A percentile compares a stretch with the other conserved stretches of the same genome.
phyloP scores from a whole-genome alignment of 2,329 filamentous ascomycete genomes.

The Verticillium alfalfae region DNA sequence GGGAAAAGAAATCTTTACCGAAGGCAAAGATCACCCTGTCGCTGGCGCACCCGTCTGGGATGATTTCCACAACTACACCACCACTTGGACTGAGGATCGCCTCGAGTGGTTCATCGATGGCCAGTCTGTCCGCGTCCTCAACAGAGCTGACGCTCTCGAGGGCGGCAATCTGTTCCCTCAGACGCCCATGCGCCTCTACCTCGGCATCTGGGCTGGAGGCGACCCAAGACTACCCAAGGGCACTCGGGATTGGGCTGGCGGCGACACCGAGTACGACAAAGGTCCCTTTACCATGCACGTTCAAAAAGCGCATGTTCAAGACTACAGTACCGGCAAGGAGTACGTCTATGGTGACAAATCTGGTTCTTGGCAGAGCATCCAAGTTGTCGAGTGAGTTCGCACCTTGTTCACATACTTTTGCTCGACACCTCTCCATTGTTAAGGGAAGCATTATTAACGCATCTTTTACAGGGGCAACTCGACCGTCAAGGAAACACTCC shows the following conservation, averaged over 20 bases:
- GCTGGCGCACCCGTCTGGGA: conserved; percentile 45
- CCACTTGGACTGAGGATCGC: conserved; percentile 62
- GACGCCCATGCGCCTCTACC: conserved; percentile 65
- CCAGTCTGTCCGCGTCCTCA: conserved; percentile 56
- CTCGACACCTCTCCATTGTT: background rate
- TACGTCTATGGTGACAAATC: conserved; percentile 60
- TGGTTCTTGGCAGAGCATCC: conserved; percentile 61
- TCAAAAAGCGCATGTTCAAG: conserved; percentile 49
- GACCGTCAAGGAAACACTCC: conserved; percentile 41
- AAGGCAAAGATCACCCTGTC: conserved; percentile 54
- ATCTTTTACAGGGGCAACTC: conserved; percentile 46
- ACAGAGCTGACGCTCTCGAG: conserved; percentile 50
- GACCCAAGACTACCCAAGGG: conserved; percentile 47
- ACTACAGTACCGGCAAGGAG: conserved; percentile 57
- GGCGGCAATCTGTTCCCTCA: conserved; percentile 64
- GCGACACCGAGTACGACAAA: conserved; percentile 57
- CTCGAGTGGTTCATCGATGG: conserved; percentile 69
- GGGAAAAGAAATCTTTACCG: conserved; percentile 57
- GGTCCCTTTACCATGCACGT: conserved; percentile 72
- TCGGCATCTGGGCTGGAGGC: conserved; percentile 63
- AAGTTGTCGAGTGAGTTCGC: conserved; percentile 43
- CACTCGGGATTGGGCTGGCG: conserved; percentile 66
- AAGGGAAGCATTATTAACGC: conserved; percentile 11
- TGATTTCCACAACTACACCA: conserved; percentile 71
- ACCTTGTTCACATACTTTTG: background rate